Evolutionary conservation across 441 rosid species (phyloP).

Genomic region (Hura crepitans): DNA sequence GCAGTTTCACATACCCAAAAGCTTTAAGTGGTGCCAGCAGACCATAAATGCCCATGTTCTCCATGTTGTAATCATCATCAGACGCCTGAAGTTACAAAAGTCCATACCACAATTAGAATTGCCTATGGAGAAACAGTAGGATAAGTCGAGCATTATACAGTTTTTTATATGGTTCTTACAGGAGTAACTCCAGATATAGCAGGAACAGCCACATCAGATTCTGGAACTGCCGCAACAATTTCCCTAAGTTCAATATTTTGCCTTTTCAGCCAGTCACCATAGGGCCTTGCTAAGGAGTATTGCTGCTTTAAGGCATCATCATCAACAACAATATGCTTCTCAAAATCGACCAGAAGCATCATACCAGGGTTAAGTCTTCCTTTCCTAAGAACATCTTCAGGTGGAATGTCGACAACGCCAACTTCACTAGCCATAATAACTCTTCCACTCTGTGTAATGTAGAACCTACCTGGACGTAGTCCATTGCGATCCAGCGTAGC

Average conservation of each 20-base stretch:
- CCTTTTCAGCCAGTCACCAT: slow-evolving; percentile 87
- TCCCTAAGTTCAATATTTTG: slow-evolving; percentile 84
- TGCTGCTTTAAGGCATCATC: slow-evolving; percentile 97
- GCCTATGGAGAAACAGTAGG: background rate
- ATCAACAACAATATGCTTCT: slow-evolving; percentile 91
- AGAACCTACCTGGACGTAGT: slow-evolving; percentile 97
- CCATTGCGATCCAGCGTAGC: slow-evolving; percentile 99
- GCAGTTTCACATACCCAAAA: slow-evolving; percentile 68
- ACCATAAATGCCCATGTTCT: slow-evolving; percentile 91
- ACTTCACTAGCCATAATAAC: slow-evolving; percentile 99
- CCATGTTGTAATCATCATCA: slow-evolving; percentile 72
- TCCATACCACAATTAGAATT: slow-evolving; percentile 10
- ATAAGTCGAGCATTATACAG: background rate
- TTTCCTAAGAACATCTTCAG: slow-evolving; percentile 92
- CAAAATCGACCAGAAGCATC: slow-evolving; percentile 99
- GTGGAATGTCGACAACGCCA: slow-evolving; percentile 93
- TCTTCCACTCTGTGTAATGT: slow-evolving; percentile 79
- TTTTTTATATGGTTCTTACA: slow-evolving; percentile 31
- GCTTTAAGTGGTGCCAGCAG: slow-evolving; percentile 90
- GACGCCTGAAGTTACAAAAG: slow-evolving; percentile 50
- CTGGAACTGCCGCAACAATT: slow-evolving; percentile 64
- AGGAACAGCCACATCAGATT: slow-evolving; percentile 56
- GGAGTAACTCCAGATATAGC: slow-evolving; percentile 62
- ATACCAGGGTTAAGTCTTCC: slow-evolving; percentile 99
- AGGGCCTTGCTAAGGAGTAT: slow-evolving; percentile 89